Percentiles rank a stretch among this genome's conserved stretches.
Evolutionary conservation across 1,284 basidiomycete genomes (phyloP).

Genomic region (Cutaneotrichosporon sp.): DNA sequence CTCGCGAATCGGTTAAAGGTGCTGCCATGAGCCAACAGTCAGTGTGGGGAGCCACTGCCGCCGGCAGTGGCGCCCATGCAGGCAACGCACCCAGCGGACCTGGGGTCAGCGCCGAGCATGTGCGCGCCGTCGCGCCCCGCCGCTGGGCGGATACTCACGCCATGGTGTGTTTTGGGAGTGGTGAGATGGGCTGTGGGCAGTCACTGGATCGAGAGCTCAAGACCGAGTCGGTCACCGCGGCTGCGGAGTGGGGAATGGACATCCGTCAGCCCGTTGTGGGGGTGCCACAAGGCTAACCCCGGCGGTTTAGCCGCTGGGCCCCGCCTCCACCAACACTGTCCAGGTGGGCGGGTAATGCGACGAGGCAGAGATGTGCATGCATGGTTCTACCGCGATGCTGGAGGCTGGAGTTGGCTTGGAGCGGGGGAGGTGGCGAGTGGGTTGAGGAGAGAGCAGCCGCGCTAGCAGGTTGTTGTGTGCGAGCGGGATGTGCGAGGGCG

Average conservation of each 20-base stretch:
- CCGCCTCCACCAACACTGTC: conserved; percentile 3
- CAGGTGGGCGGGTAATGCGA: background rate
- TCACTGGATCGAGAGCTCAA: no score
- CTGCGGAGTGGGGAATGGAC: background rate
- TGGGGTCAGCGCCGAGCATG: background rate
- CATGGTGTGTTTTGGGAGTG: background rate
- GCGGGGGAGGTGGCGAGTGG: no score
- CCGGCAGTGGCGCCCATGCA: background rate
- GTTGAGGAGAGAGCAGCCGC: no score
- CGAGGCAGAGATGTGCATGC: background rate
- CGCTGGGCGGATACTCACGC: conserved; percentile 5
- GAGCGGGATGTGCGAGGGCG: no score
- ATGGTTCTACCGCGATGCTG: background rate
- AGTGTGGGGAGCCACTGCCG: conserved; percentile 1
- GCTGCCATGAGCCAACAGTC: conserved; percentile 1
- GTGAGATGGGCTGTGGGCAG: background rate
- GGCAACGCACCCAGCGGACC: conserved; percentile 1
- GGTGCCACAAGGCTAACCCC: background rate
- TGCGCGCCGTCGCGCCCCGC: background rate
- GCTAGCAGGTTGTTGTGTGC: no score
- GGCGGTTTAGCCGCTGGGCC: conserved; percentile 7
- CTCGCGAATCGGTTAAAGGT: conserved; percentile 63
- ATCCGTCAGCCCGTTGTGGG: background rate
- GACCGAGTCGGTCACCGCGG: conserved; percentile 1
- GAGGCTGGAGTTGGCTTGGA: no score